phyloP scores from a whole-genome alignment of 2,329 filamentous ascomycete species.

The Penicillium olsonii region DNA sequence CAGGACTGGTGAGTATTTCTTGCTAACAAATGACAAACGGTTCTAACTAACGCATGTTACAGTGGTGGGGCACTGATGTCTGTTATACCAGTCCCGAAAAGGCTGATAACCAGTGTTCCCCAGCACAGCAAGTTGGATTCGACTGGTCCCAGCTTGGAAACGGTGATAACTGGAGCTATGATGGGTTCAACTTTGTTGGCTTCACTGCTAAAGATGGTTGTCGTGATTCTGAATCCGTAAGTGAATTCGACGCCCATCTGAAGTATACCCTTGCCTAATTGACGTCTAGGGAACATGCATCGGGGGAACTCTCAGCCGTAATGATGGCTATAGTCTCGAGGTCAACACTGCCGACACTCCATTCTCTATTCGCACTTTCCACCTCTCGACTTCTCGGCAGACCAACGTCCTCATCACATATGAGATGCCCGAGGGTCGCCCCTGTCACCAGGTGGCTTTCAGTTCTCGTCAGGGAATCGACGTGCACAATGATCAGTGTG shows the following conservation, averaged over 20 bases:
- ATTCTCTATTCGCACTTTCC: constrained; percentile 74
- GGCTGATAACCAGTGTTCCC: constrained; percentile 72
- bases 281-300: constrained; percentile 59
- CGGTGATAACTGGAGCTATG: constrained; percentile 65
- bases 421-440: constrained; percentile 75
- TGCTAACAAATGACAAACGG: neutral
- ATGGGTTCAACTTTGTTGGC: constrained; percentile 70
- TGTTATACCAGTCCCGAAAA: constrained; percentile 69
- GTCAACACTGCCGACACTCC: constrained; percentile 27
- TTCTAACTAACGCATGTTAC: neutral
- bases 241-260: constrained; percentile 26
- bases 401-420: constrained; percentile 82
- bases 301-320: constrained; percentile 57
- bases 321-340: constrained; percentile 41
- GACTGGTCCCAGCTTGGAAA: constrained; percentile 64
- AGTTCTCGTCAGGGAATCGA: constrained; percentile 68
- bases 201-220: constrained; percentile 65
- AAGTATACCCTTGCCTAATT: neutral
- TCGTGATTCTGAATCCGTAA: constrained; percentile 37
- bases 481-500: constrained; percentile 82
- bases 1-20: constrained; percentile 43
- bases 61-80: constrained; percentile 51
- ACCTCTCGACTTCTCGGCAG: constrained; percentile 72
- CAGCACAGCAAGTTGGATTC: constrained; percentile 67
- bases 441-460: constrained; percentile 72